These are phyloP conservation scores for Coprinopsis marcescibilis DNA, from an alignment of 768 basidiomycete genomes.

Conservation along the genomic window DNA sequence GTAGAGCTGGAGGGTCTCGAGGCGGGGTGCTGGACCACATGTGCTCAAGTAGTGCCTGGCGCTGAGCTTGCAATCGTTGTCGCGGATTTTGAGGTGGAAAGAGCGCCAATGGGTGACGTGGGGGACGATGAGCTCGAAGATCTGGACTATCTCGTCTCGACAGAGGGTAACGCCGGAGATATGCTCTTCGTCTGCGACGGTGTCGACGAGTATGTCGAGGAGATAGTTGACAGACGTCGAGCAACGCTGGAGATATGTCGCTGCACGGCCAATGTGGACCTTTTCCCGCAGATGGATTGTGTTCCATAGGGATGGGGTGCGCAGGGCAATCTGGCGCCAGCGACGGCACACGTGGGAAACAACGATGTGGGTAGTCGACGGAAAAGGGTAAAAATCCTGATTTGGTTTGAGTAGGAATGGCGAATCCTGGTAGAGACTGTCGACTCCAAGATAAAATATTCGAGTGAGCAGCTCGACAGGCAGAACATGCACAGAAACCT, in stretches of 20 bases:
- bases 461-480: conserved; percentile 56
- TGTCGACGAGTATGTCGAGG: conserved; percentile 55
- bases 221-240: conserved; percentile 20
- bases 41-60: conserved; percentile 20
- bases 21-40: conserved; percentile 48
- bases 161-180: conserved; percentile 47
- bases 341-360: conserved; percentile 54
- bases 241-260: conserved; percentile 37
- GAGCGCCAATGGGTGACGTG: conserved; percentile 50
- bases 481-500: too few relatives aligned
- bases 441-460: conserved; percentile 51
- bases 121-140: conserved; percentile 39
- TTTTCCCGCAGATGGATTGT: conserved; percentile 48
- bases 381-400: conserved; percentile 33
- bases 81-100: conserved; percentile 55
- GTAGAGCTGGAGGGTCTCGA: conserved; percentile 58
- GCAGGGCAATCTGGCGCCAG: conserved; percentile 52
- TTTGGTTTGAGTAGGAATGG: conserved; percentile 48
- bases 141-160: conserved; percentile 39
- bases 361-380: conserved; percentile 44
- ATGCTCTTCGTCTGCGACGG: conserved; percentile 44
- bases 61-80: conserved; percentile 54
- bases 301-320: conserved; percentile 48
- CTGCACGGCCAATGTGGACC: conserved; percentile 43
- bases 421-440: conserved; percentile 38